A percentile compares a stretch with the other conserved stretches of the same genome.
Evolutionary conservation across 768 basidiomycete genomes (phyloP).

Genomic region (Rhizopogon vesiculosus): DNA sequence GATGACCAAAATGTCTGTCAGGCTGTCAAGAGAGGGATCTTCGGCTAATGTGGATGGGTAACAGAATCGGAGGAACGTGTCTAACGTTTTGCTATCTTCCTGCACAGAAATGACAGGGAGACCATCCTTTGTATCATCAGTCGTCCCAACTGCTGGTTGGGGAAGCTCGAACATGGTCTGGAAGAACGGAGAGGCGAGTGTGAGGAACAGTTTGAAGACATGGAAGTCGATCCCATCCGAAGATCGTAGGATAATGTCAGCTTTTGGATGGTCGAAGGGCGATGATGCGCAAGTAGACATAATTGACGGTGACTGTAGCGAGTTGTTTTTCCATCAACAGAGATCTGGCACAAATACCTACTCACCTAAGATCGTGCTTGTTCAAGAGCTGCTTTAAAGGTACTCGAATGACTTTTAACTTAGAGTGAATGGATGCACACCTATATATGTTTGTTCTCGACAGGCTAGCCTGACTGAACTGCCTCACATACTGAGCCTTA

Average conservation of each 20-base stretch:
- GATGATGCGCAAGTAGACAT: slow-evolving; percentile 5
- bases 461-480: not conserved
- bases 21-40: not conserved
- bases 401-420: not conserved
- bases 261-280: slow-evolving; percentile 4
- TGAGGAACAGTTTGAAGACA: slow-evolving; percentile 20
- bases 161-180: not conserved
- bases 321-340: not conserved
- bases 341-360: not conserved
- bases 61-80: slow-evolving; percentile 14
- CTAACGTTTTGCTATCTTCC: slow-evolving; percentile 10
- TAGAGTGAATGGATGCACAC: not conserved
- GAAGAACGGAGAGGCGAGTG: slow-evolving; percentile 17
- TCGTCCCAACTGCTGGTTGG: not conserved
- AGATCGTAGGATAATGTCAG: slow-evolving; percentile 11
- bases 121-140: not conserved
- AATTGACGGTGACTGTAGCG: not conserved
- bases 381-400: not conserved
- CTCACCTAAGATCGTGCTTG: not conserved
- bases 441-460: not conserved
- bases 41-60: slow-evolving; percentile 1
- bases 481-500: not conserved
- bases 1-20: slow-evolving; percentile 9
- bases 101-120: slow-evolving; percentile 2
- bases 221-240: slow-evolving; percentile 12